Percentiles rank a stretch among this genome's conserved stretches.
Evolutionary conservation across 192 early-diverging fungal species (phyloP).

Genomic region (Linnemannia hyalina): DNA sequence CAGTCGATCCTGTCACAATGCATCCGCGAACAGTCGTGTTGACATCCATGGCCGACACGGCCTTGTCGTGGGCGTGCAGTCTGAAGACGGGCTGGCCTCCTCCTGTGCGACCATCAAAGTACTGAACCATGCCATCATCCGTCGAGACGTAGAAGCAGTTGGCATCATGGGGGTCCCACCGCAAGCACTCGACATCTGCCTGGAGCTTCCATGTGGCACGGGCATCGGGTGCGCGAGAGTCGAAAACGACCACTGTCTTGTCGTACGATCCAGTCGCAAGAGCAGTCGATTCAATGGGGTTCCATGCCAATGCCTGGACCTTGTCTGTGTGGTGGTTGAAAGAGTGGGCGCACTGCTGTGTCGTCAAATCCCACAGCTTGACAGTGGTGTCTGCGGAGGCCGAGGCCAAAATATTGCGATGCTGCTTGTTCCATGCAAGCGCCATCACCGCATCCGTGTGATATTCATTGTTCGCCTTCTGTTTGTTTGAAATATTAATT

Average conservation of each 20-base stretch:
- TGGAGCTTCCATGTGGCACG: conserved; percentile 77
- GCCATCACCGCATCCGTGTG: conserved; percentile 97
- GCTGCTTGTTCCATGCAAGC: conserved; percentile 91
- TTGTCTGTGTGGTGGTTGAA: conserved; percentile 92
- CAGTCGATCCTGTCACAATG: conserved; percentile 92
- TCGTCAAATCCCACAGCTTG: conserved; percentile 97
- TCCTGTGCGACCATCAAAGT: conserved; percentile 81
- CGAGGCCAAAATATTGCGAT: conserved; percentile 83
- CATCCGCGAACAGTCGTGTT: conserved; percentile 82
- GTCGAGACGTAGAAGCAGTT: conserved; percentile 85
- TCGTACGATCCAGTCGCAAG: conserved; percentile 95
- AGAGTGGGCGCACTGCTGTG: conserved; percentile 77
- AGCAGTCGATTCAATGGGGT: conserved; percentile 87
- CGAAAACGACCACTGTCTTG: conserved; percentile 86
- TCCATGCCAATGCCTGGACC: conserved; percentile 93
- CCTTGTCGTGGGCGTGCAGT: conserved; percentile 93
- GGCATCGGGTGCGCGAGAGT: conserved; percentile 86
- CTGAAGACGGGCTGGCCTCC: conserved; percentile 80
- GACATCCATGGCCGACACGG: conserved; percentile 91
- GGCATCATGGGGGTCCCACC: conserved; percentile 92
- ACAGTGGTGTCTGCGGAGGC: conserved; percentile 97
- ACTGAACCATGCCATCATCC: conserved; percentile 92
- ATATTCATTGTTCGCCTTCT: conserved; percentile 77
- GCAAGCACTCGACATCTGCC: conserved; percentile 92
- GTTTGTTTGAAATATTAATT: neutral